Base-by-base conservation (phyloP, 176 grass and related monocot genomes). In the Musa itinerans region DNA sequence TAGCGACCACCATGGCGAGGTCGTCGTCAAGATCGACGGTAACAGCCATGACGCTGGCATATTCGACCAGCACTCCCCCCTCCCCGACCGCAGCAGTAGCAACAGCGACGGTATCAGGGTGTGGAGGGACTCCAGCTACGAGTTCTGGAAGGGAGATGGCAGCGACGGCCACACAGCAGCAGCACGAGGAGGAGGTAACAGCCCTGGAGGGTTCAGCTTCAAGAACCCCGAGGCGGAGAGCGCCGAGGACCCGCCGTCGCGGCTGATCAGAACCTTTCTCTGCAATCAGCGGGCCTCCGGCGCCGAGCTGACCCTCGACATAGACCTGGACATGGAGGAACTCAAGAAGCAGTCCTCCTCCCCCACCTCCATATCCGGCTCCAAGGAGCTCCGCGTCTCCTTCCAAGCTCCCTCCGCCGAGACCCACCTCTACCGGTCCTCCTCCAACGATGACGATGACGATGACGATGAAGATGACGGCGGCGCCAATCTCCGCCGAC, bases 11-110 rank as follows among this genome's bases (percentile, higher is more conserved):
- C 74, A 53, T 34, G 80, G 80, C 1, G 96, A 99, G 85, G 86
- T 99, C 66, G 88, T 99, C 54, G 90, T 99, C 72, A 95, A 92
- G 81, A 94, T 99, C 75, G 96, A 99, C 20, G 73, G 79, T 0
- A 75, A 79, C 9, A 79, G 34, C 34, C 34, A 43, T 3, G 34
- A 73, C 58, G 79, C 65, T 21, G 9, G 17, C 23, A n/a, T 27
- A 1, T 21, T 49, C 27, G 68, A 76, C 52, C 54, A 67, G 2
- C 66, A 61, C 8, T 22, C 68, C 8, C 16, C 26, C 4, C 3
- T 20, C 74, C 15, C 65, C 2, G 43, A 14, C 19, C 22, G 54
- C 17, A 27, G 57, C 43, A 61, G 43, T 53, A 20, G 67, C 74
- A 15, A 58, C 73, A 43, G 34, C 34, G 34, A 43, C 4, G 34